These are phyloP conservation scores for Candida maltosa DNA, from an alignment of 805 yeast species.

Conservation along the genomic window DNA sequence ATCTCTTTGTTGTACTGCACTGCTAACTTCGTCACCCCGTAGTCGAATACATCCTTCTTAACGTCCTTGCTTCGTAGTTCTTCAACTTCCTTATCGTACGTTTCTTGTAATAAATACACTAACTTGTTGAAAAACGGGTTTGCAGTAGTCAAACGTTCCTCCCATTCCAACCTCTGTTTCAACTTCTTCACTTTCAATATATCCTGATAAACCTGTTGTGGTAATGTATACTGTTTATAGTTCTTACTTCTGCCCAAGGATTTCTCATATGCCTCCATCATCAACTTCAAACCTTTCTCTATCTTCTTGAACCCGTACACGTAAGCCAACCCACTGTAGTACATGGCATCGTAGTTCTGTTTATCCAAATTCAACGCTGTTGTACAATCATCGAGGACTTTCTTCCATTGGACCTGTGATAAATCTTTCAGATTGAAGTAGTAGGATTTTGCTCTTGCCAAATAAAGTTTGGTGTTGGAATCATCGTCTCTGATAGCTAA, in stretches of 20 bases:
- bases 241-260: slow-evolving; percentile 11
- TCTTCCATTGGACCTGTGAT: slow-evolving; percentile 11
- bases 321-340: slow-evolving; percentile 9
- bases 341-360: slow-evolving; percentile 14
- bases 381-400: slow-evolving; percentile 12
- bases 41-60: slow-evolving; percentile 2
- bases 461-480: slow-evolving; percentile 7
- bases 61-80: slow-evolving; percentile 1
- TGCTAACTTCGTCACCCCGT: slow-evolving; percentile 7
- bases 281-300: slow-evolving; percentile 9
- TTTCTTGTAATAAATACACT: slow-evolving; percentile 8
- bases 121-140: slow-evolving; percentile 10
- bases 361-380: slow-evolving; percentile 12
- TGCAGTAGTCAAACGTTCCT: slow-evolving; percentile 2
- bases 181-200: slow-evolving; percentile 7
- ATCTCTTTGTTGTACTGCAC: slow-evolving; percentile 9
- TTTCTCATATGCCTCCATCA: slow-evolving; percentile 11
- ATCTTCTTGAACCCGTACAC: slow-evolving; percentile 7
- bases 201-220: slow-evolving; percentile 14
- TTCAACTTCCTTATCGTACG: slow-evolving; percentile 11
- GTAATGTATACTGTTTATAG: slow-evolving; percentile 10
- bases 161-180: slow-evolving; percentile 5
- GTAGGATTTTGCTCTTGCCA: slow-evolving; percentile 14
- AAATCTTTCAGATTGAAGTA: slow-evolving; percentile 3
- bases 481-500: slow-evolving; percentile 13